Conservation (phyloP, 2,329 filamentous ascomycete species). For the Cytospora piceae region DNA sequence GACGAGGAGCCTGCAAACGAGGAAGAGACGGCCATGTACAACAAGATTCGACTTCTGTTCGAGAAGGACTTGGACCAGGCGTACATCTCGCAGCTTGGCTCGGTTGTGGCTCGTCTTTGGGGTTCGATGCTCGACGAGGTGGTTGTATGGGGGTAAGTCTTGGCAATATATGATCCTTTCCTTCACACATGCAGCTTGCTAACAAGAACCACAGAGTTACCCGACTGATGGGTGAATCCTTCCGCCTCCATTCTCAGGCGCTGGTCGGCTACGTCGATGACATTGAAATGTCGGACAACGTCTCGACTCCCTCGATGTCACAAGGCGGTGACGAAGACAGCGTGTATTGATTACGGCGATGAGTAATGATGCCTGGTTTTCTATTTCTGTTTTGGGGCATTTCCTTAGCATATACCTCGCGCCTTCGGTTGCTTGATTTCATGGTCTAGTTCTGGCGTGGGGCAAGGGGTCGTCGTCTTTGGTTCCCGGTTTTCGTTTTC, state of each 20-base stretch:
- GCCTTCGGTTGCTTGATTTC: conserved; percentile 39
- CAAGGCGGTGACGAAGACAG: conserved; percentile 73
- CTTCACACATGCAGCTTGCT: conserved; percentile 39
- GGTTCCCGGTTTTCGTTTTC: conserved; percentile 34
- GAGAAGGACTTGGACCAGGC: conserved; percentile 86
- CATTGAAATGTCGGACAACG: conserved; percentile 68
- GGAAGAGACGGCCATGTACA: conserved; percentile 87
- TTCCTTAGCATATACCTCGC: conserved; percentile 48
- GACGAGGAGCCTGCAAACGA: conserved; percentile 89
- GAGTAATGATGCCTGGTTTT: conserved; percentile 56
- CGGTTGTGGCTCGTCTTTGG: conserved; percentile 94
- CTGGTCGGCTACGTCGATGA: conserved; percentile 94
- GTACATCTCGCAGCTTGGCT: conserved; percentile 84
- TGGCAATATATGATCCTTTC: background rate
- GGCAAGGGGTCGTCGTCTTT: conserved; percentile 30
- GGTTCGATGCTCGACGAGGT: conserved; percentile 98
- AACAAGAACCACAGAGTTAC: conserved; percentile 68
- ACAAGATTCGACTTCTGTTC: conserved; percentile 87
- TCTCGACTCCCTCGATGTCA: conserved; percentile 73
- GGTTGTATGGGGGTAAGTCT: conserved; percentile 96
- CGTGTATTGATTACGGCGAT: conserved; percentile 60
- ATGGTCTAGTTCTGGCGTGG: conserved; percentile 35
- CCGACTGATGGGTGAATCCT: conserved; percentile 96
- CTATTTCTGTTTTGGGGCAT: conserved; percentile 41
- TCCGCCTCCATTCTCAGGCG: conserved; percentile 94